These are phyloP conservation scores for Gossypium rotundifolium DNA, from an alignment of 345 rosid genomes.

Conservation along the genomic window DNA sequence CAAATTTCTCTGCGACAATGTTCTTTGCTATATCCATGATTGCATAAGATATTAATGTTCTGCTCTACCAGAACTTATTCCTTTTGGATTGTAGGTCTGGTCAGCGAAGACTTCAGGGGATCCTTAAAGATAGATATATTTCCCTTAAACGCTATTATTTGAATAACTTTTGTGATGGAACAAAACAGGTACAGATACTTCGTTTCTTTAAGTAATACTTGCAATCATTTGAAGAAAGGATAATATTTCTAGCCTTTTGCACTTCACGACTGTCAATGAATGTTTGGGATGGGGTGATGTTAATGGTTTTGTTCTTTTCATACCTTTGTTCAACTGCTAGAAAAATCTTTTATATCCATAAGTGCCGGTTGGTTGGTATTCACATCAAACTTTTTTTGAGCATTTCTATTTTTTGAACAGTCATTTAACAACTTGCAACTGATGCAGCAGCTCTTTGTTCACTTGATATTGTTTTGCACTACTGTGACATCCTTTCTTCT, in stretches of 20 bases:
- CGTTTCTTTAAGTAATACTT: not conserved
- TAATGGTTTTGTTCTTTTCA: not conserved
- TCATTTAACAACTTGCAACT: not conserved
- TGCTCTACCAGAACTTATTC: not conserved
- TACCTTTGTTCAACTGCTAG: not conserved
- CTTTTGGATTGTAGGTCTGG: conserved; percentile 51
- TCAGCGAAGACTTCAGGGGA: conserved; percentile 77
- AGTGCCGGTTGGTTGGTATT: not conserved
- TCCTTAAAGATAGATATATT: conserved; percentile 69
- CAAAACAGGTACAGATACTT: conserved; percentile 57
- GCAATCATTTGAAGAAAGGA: not conserved
- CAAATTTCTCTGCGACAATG: not conserved
- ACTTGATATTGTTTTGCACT: not conserved
- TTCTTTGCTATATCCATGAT: not conserved
- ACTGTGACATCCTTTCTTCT: not conserved
- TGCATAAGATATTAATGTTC: not conserved
- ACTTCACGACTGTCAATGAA: not conserved
- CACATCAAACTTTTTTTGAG: not conserved
- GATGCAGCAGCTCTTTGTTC: not conserved
- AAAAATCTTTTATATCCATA: not conserved
- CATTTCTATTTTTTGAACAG: not conserved
- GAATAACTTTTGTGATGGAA: conserved; percentile 91
- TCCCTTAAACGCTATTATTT: conserved; percentile 84
- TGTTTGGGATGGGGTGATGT: not conserved
- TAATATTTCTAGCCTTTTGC: not conserved